Evolutionary conservation across 2,329 filamentous ascomycete genomes (phyloP), one percentile per base, ranked within the genome.

Genomic region (Pestalotiopsis sp.): DNA sequence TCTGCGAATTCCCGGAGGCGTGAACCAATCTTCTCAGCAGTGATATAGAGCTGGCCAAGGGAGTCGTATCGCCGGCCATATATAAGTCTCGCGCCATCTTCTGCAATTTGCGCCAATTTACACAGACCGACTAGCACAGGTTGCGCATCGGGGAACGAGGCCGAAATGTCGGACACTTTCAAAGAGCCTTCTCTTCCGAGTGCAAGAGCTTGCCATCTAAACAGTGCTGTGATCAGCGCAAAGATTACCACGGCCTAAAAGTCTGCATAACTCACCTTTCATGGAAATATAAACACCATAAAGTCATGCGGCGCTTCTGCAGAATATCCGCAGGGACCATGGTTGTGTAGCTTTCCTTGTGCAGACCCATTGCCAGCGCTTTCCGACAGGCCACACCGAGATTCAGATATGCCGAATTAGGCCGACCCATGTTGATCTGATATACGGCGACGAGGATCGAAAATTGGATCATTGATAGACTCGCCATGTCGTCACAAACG

Each of bases 231-330:
- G 3, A 17, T 59, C 9, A 59, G 23, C 39, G n/a, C 59, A 5
- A 38, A 20, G 14, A 1, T 13, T 6, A 20, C 38, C 31, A 25
- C 9, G 27, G 36, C 49, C 31, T 7, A 5, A 7, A 31, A 31
- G 3, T 65, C 2, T 11, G 20, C 41, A 56, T 5, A 17, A 52
- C 27, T 20, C 71, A 75, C 72, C 70, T 74, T 58, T 78, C 76
- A 23, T 75, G 70, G 14, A 73, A 75, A 60, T 78, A 78, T 1
- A 78, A 72, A 14, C 71, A 73, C 76, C 76, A 78, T 12, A 78
- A 68, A 0, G 76, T 78, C 1, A 70, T 70, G 2, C 75, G 71
- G 3, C 72, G 72, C 31, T 74, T 74, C 59, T 77, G 70, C 2
- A 74, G 61, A 25, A 70, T 70, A 57, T 74, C 72, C 2, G 71